These are phyloP conservation scores for Ustilago curta DNA, from an alignment of 1,284 basidiomycete species.

Conservation along the genomic window DNA sequence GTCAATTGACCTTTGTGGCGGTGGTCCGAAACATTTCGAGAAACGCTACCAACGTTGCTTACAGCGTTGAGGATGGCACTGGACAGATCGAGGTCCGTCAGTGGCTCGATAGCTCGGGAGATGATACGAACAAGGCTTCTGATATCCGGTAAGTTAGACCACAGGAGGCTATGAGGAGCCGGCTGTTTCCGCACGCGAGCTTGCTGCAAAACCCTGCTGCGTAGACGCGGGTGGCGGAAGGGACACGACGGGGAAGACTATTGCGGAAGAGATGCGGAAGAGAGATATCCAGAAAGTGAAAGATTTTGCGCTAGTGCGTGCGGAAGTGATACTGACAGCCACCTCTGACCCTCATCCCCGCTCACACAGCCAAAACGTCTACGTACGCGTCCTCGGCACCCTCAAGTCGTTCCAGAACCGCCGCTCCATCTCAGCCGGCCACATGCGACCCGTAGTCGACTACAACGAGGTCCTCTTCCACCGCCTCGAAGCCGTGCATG, in stretches of 20 bases:
- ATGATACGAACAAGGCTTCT: constrained; percentile 71
- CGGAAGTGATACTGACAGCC: constrained; percentile 11
- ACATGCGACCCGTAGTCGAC: constrained; percentile 74
- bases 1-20: constrained; percentile 85
- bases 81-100: constrained; percentile 87
- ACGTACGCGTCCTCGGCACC: constrained; percentile 88
- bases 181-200: not conserved
- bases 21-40: constrained; percentile 79
- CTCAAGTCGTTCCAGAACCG: constrained; percentile 87
- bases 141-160: constrained; percentile 54
- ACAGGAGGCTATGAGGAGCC: not conserved
- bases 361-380: constrained; percentile 77
- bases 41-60: constrained; percentile 85
- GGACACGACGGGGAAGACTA: not conserved
- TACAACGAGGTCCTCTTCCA: constrained; percentile 88
- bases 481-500: constrained; percentile 74
- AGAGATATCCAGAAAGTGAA: not conserved
- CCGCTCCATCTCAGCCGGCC: constrained; percentile 76
- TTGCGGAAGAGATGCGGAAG: constrained; percentile 3
- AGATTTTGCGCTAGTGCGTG: not conserved
- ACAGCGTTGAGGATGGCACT: constrained; percentile 88
- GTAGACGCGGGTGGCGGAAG: not conserved
- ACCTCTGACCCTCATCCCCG: not conserved
- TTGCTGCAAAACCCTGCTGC: not conserved
- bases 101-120: constrained; percentile 81